Percentiles rank a stretch among this genome's conserved stretches.
phyloP scores from a whole-genome alignment of 139 green algal species.

The Chlamydomonas sphaeroides region DNA sequence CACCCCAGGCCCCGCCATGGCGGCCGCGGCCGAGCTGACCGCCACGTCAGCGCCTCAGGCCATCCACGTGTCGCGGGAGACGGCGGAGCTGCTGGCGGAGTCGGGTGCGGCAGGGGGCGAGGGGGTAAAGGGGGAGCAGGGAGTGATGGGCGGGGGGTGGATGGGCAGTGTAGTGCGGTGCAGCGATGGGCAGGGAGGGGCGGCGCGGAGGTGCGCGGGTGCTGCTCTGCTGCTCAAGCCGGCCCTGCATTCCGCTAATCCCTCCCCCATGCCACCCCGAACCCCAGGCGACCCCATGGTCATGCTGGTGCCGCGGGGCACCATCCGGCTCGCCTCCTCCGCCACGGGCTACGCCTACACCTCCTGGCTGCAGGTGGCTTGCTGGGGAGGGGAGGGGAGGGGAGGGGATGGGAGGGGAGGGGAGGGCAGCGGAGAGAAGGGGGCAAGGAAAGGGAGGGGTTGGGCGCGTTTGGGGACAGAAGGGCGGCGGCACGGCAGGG shows the following conservation, averaged over 20 bases:
- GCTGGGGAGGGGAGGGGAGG: neutral
- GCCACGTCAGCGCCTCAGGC: neutral
- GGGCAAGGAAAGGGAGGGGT: no score
- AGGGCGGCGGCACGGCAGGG: neutral
- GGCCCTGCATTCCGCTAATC: neutral
- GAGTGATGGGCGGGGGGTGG: no score
- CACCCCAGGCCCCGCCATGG: neutral
- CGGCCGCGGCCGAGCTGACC: neutral
- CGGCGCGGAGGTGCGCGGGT: no score
- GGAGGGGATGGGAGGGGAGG: neutral
- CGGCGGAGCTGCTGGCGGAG: constrained; percentile 2
- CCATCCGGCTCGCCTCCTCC: neutral
- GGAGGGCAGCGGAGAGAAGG: no score
- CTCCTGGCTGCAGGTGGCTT: neutral
- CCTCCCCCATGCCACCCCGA: neutral
- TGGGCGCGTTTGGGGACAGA: neutral
- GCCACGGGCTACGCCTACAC: neutral
- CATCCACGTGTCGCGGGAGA: neutral
- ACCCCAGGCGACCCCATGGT: neutral
- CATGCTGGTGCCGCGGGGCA: neutral
- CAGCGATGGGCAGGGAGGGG: no score
- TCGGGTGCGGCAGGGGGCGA: neutral
- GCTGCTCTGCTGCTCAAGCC: neutral
- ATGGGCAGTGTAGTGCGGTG: no score
- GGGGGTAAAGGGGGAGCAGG: no score